Base-by-base conservation (phyloP, 2,329 filamentous ascomycete species). In the Orbilia quercus region DNA sequence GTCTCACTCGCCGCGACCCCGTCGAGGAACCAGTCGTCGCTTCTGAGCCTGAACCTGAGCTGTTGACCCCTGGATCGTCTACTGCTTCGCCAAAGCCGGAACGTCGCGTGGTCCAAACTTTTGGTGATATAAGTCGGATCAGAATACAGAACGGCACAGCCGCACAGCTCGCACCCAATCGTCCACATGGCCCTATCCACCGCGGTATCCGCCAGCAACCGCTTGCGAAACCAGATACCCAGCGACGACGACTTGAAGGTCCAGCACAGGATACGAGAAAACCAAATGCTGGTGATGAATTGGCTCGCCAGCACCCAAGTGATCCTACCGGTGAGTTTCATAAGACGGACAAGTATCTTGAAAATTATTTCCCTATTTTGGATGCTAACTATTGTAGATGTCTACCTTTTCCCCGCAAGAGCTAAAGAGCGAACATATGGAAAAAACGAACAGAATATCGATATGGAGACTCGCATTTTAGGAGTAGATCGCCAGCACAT, bases 401-500 rank as follows among this genome's bases (percentile, higher is more conserved):
- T 40, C 18, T 72, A 72, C 12, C 53, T 72, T 6, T 72, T 72
- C 12, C 67, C 67, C 7, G 38, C 47, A 36, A 55, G 59, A 48
- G 51, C 51, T 1, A 48, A 34, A 44, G 54, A 64, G 31, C 51
- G 25, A 22, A 36, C 14, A 9, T 18, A 44, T 20, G 44, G 50
- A 1, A 54, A 65, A 22, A 60, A 58, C 22, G 60, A 58, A 6
- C 53, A 57, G 36, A n/a, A 6, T 14, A 11, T 40, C 7, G 67
- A 72, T 44, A 64, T 73, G 53, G 69, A 65, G 42, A 62, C 45
- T 25, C 51, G 60, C 5, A 57, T 73, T 20, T 28, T 66, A 3
- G 69, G 69, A 1, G 55, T 47, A 4, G 69, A 73, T 11, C 55
- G 60, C 18, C 54, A 54, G 9, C 69, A 74, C 22, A 69, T 74